phyloP scores from a whole-genome alignment of 2,329 filamentous ascomycete genomes.

The Aspergillus fructus region DNA sequence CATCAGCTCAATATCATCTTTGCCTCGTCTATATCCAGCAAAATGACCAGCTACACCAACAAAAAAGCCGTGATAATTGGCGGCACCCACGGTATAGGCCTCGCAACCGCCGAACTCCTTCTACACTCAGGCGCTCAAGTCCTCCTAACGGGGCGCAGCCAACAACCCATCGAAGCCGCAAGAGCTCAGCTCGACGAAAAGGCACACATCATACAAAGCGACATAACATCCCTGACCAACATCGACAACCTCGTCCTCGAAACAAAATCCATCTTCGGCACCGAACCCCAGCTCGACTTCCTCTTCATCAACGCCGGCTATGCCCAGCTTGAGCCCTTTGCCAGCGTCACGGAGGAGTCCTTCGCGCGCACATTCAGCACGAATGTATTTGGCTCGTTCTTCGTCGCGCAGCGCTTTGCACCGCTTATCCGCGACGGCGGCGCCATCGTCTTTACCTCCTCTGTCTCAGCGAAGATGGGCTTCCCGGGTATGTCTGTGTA shows the following conservation, averaged over 20 bases:
- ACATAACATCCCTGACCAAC: constrained; percentile 5
- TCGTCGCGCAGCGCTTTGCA: constrained; percentile 7
- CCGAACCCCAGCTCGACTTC: background rate
- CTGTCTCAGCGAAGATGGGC: constrained; percentile 6
- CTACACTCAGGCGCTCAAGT: constrained; percentile 4
- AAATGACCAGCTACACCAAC: constrained; percentile 1
- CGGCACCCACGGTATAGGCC: constrained; percentile 16
- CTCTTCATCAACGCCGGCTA: constrained; percentile 15
- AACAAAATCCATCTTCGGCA: constrained; percentile 1
- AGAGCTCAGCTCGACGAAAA: constrained; percentile 2
- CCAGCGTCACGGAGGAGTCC: constrained; percentile 2
- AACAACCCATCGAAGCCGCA: constrained; percentile 1
- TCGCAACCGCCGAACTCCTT: constrained; percentile 14
- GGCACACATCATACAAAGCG: constrained; percentile 2
- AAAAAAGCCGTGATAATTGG: constrained; percentile 12
- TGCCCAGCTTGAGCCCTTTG: constrained; percentile 10
- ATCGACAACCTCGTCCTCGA: background rate
- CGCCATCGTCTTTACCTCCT: constrained; percentile 14
- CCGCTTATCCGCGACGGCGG: constrained; percentile 9
- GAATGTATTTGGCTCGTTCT: constrained; percentile 14
- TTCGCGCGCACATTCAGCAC: constrained; percentile 11
- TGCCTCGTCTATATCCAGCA: background rate
- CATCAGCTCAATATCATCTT: no score
- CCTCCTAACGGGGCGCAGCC: constrained; percentile 15
- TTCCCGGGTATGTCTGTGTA: constrained; percentile 11